Conservation (phyloP, 1,284 basidiomycete species). For the Megacollybia platyphylla region DNA sequence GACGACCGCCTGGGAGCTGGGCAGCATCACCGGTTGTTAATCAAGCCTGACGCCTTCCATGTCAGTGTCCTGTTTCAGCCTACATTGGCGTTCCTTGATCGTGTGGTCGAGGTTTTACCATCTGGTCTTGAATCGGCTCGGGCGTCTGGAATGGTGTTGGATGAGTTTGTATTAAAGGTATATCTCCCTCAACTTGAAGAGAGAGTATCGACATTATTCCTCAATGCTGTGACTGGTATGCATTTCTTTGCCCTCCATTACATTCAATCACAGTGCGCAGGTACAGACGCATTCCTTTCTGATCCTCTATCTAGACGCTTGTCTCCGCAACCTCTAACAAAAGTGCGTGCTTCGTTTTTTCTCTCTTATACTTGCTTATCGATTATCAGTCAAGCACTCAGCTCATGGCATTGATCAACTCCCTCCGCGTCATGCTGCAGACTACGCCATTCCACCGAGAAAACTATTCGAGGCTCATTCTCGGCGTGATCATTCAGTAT, state of each 20-base stretch:
- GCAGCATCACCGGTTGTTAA: slow-evolving; percentile 77
- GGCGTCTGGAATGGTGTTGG: slow-evolving; percentile 68
- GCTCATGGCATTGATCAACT: slow-evolving; percentile 85
- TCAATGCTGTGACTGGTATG: slow-evolving; percentile 71
- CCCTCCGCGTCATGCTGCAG: slow-evolving; percentile 84
- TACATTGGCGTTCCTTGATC: slow-evolving; percentile 76
- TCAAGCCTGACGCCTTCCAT: slow-evolving; percentile 91
- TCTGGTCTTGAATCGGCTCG: slow-evolving; percentile 59
- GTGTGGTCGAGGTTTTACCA: slow-evolving; percentile 61
- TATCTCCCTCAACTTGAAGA: slow-evolving; percentile 95
- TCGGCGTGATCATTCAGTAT: slow-evolving; percentile 94
- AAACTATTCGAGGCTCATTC: slow-evolving; percentile 86
- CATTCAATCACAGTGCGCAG: slow-evolving; percentile 20
- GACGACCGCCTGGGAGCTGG: slow-evolving; percentile 59
- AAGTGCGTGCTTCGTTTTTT: slow-evolving; percentile 32
- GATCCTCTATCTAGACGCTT: slow-evolving; percentile 54
- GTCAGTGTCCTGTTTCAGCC: slow-evolving; percentile 91
- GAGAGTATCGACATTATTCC: slow-evolving; percentile 83
- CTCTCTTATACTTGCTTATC: slow-evolving; percentile 1
- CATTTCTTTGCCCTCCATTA: slow-evolving; percentile 5
- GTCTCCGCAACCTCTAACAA: slow-evolving; percentile 64
- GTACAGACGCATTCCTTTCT: slow-evolving; percentile 75
- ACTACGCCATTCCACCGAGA: slow-evolving; percentile 95
- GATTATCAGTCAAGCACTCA: slow-evolving; percentile 60
- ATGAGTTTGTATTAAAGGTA: slow-evolving; percentile 89